Evolutionary conservation across 257 asterid genomes (phyloP).

Genomic region (Nicotiana knightiana): DNA sequence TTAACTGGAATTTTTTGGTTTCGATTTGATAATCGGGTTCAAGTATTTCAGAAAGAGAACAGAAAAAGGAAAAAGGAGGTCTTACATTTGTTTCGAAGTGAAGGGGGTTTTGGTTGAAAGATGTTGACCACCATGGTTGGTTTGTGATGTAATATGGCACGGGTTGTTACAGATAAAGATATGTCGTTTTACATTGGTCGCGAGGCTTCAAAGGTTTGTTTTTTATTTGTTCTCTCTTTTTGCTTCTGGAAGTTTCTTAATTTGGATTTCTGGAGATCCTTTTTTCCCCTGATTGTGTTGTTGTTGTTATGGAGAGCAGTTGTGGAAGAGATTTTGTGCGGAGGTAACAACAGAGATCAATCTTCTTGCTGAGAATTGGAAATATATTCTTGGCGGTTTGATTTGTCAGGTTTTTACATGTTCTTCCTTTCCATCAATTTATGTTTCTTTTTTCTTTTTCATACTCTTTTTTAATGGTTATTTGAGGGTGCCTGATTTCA

Average conservation of each 20-base stretch:
- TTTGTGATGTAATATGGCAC: constrained; percentile 63
- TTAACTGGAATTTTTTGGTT: background rate
- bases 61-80: background rate
- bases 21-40: background rate
- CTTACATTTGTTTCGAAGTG: background rate
- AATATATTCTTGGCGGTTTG: constrained; percentile 65
- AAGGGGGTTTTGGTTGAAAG: constrained; percentile 18
- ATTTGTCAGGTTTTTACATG: constrained; percentile 38
- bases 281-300: background rate
- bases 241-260: background rate
- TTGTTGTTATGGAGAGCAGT: constrained; percentile 26
- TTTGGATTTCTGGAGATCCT: background rate
- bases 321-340: constrained; percentile 82
- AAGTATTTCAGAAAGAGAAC: background rate
- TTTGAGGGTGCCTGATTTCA: constrained; percentile 1
- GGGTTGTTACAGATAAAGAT: constrained; percentile 29
- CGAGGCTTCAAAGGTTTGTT: constrained; percentile 91
- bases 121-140: constrained; percentile 27
- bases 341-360: constrained; percentile 68
- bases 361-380: constrained; percentile 84
- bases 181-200: constrained; percentile 99
- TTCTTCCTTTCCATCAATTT: background rate
- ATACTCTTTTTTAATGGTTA: background rate
- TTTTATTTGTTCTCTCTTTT: background rate
- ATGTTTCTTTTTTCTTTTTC: background rate